phyloP scores from a whole-genome alignment of 2,329 filamentous ascomycete species.

The Ceratocystis alfenasii region DNA sequence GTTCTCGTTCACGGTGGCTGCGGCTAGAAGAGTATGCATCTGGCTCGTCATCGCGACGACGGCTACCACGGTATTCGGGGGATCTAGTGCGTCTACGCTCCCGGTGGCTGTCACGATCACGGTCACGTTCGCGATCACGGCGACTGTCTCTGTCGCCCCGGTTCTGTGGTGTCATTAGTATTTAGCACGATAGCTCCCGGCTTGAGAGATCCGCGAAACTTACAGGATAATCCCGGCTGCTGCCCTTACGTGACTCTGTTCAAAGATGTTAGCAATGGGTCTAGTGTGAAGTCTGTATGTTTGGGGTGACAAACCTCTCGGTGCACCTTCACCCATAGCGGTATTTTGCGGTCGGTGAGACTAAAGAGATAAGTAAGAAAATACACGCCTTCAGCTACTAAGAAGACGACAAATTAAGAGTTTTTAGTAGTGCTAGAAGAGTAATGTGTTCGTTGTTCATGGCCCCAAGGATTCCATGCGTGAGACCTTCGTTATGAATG shows the following conservation, averaged over 20 bases:
- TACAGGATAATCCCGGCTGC: conserved; percentile 41
- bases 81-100: conserved; percentile 75
- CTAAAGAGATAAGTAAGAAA: background rate
- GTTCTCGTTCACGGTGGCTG: conserved; percentile 82
- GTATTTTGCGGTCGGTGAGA: background rate
- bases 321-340: conserved; percentile 58
- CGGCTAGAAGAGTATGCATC: conserved; percentile 89
- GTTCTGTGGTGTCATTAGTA: conserved; percentile 27
- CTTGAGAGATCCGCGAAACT: conserved; percentile 25
- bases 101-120: conserved; percentile 35
- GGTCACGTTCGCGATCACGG: conserved; percentile 27
- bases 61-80: conserved; percentile 55
- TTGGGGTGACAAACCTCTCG: conserved; percentile 20
- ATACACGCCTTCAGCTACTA: background rate
- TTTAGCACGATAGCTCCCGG: background rate
- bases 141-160: conserved; percentile 27
- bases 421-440: background rate
- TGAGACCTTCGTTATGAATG: conserved; percentile 1
- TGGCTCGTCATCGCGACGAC: conserved; percentile 63
- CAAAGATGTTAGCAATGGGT: conserved; percentile 10
- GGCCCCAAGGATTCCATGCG: background rate
- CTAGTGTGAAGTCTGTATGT: background rate
- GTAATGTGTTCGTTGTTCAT: background rate
- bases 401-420: background rate
- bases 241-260: conserved; percentile 40